Percentiles rank a stretch among this genome's conserved stretches.
Evolutionary conservation across 2,329 filamentous ascomycete species (phyloP).

Genomic region (Xylariomycetidae sp.): DNA sequence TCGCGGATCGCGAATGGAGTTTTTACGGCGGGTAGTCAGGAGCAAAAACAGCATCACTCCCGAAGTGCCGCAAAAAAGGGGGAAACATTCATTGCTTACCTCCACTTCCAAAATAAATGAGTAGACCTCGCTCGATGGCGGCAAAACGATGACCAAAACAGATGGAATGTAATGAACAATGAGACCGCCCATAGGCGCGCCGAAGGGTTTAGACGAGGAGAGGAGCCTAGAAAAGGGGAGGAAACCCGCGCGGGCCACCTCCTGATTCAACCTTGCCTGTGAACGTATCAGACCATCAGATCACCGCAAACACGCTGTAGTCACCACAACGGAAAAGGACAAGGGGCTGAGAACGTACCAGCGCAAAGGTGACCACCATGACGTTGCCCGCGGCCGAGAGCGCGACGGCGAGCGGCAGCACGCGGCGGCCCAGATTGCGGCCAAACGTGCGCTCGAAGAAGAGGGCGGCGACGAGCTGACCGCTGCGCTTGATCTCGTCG

Average conservation of each 20-base stretch:
- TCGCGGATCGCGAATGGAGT: too few relatives aligned
- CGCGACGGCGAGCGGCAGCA: conserved; percentile 61
- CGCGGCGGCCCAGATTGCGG: conserved; percentile 46
- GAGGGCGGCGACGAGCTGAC: conserved; percentile 63
- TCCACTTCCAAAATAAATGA: conserved; percentile 71
- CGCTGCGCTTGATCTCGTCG: conserved; percentile 61
- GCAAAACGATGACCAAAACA: conserved; percentile 59
- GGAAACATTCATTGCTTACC: too few relatives aligned
- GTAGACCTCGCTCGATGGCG: conserved; percentile 62
- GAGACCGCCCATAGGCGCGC: conserved; percentile 62
- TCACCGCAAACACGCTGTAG: too few relatives aligned
- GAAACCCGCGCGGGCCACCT: conserved; percentile 67
- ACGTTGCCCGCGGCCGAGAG: conserved; percentile 67
- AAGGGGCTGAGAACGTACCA: conserved; percentile 41
- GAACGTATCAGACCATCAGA: too few relatives aligned
- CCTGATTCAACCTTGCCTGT: conserved; percentile 64
- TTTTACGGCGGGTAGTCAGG: too few relatives aligned
- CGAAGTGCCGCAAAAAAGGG: too few relatives aligned
- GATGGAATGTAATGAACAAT: conserved; percentile 67
- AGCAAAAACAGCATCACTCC: too few relatives aligned
- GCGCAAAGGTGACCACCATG: conserved; percentile 65
- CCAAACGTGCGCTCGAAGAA: conserved; percentile 65
- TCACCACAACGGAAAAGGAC: too few relatives aligned
- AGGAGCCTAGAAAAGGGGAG: conserved; percentile 58
- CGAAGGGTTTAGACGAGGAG: conserved; percentile 62